Conservation (phyloP, 805 yeast genomes). For the Yamadazyma olivae region DNA sequence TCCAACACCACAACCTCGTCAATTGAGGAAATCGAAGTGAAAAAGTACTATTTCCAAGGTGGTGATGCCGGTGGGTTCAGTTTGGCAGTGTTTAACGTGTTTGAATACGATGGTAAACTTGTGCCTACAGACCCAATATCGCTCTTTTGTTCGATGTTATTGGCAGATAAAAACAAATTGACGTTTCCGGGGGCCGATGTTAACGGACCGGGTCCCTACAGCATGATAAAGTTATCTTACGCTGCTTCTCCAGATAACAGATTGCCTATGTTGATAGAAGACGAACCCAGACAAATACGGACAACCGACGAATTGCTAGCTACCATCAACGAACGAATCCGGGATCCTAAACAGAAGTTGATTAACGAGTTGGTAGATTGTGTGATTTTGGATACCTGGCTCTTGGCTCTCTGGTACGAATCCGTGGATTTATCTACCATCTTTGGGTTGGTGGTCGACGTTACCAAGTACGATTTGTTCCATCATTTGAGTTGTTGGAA, state of each 20-base stretch:
- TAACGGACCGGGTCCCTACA: conserved; percentile 13
- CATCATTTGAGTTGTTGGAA: conserved; percentile 24
- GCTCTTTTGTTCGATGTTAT: conserved; percentile 41
- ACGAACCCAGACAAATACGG: conserved; percentile 33
- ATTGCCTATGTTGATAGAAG: conserved; percentile 58
- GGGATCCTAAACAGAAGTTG: conserved; percentile 13
- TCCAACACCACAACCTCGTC: conserved; percentile 13
- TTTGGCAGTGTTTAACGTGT: conserved; percentile 52
- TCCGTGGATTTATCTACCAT: conserved; percentile 8
- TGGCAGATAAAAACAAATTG: conserved; percentile 43
- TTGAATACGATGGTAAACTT: conserved; percentile 21
- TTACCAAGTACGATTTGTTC: conserved; percentile 15
- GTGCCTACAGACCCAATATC: conserved; percentile 62
- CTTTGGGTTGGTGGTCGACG: conserved; percentile 4
- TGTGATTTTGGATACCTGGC: conserved; percentile 51
- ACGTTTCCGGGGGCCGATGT: conserved; percentile 34
- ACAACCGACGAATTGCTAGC: conserved; percentile 5
- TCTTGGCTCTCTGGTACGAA: conserved; percentile 25
- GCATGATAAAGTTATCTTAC: conserved; percentile 44
- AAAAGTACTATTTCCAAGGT: conserved; percentile 12
- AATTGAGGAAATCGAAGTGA: conserved; percentile 19
- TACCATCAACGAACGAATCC: not conserved
- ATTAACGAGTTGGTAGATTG: conserved; percentile 44
- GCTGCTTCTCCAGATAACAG: conserved; percentile 48
- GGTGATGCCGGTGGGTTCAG: conserved; percentile 28